Conservation (phyloP, 2,329 filamentous ascomycete species). For the Xylaria sp. region DNA sequence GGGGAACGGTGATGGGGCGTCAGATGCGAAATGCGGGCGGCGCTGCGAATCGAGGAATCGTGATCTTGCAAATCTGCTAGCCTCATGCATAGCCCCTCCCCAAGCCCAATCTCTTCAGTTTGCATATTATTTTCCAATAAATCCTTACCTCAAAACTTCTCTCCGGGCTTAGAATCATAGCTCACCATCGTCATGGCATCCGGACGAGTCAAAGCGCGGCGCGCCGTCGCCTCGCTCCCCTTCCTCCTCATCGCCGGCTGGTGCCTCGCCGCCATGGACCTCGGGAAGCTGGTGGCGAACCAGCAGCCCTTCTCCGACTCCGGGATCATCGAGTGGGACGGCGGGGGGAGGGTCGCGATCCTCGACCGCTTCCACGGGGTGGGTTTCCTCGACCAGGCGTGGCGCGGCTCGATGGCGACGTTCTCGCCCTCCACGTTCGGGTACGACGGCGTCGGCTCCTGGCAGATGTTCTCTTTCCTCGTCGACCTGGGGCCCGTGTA, state of each 20-base stretch:
- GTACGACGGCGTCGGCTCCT: constrained; percentile 25
- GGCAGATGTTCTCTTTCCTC: constrained; percentile 31
- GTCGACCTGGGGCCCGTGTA: constrained; percentile 29
- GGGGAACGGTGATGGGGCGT: too few relatives aligned
- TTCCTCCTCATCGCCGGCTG: constrained; percentile 22
- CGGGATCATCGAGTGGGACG: constrained; percentile 25
- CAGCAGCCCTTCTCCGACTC: constrained; percentile 20
- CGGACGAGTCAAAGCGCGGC: not conserved
- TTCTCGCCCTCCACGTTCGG: constrained; percentile 26
- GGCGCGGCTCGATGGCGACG: constrained; percentile 19
- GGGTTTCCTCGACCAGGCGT: constrained; percentile 19
- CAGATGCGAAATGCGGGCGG: too few relatives aligned
- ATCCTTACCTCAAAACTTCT: too few relatives aligned
- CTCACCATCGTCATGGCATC: constrained; percentile 5
- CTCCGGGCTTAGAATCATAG: too few relatives aligned
- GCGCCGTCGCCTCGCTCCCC: constrained; percentile 13
- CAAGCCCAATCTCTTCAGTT: too few relatives aligned
- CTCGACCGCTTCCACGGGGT: constrained; percentile 22
- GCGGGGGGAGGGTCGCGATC: constrained; percentile 19
- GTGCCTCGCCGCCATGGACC: constrained; percentile 19
- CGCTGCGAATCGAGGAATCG: too few relatives aligned
- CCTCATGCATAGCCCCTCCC: too few relatives aligned
- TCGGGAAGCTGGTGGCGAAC: constrained; percentile 11
- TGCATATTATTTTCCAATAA: too few relatives aligned
- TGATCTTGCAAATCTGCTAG: too few relatives aligned